Evolutionary conservation across 805 yeast species (phyloP).

Genomic region (Candida namnaoensis): DNA sequence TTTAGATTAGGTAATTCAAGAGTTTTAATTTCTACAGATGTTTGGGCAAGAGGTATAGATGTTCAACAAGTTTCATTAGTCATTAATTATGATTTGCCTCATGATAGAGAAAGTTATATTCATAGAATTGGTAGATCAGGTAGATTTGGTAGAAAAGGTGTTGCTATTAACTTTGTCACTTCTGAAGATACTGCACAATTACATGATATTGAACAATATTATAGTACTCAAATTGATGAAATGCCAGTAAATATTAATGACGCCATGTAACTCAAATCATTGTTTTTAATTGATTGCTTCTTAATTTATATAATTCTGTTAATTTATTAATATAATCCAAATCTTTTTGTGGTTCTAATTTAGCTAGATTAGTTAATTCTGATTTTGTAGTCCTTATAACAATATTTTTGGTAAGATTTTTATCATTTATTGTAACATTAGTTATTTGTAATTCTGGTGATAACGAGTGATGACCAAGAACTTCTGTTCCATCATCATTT

Average conservation of each 20-base stretch:
- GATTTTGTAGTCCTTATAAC: constrained; percentile 14
- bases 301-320: constrained; percentile 8
- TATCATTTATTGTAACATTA: constrained; percentile 11
- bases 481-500: constrained; percentile 5
- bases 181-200: constrained; percentile 65
- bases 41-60: constrained; percentile 97
- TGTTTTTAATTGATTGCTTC: constrained; percentile 12
- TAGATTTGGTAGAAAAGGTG: constrained; percentile 97
- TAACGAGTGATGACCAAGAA: constrained; percentile 6
- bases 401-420: constrained; percentile 15
- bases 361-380: constrained; percentile 3
- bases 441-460: constrained; percentile 12
- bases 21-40: constrained; percentile 91
- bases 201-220: constrained; percentile 67
- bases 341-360: constrained; percentile 5
- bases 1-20: constrained; percentile 91
- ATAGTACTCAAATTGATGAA: constrained; percentile 67
- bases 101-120: constrained; percentile 89
- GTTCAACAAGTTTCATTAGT: constrained; percentile 97
- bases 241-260: constrained; percentile 72
- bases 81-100: constrained; percentile 90
- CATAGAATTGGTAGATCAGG: constrained; percentile 99
- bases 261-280: constrained; percentile 7
- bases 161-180: constrained; percentile 91
- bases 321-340: constrained; percentile 9